A percentile compares a stretch with the other conserved stretches of the same genome.
These are phyloP conservation scores for Mortierella sp. DNA, from an alignment of 371 early-diverging fungal genomes.

Conservation along the genomic window DNA sequence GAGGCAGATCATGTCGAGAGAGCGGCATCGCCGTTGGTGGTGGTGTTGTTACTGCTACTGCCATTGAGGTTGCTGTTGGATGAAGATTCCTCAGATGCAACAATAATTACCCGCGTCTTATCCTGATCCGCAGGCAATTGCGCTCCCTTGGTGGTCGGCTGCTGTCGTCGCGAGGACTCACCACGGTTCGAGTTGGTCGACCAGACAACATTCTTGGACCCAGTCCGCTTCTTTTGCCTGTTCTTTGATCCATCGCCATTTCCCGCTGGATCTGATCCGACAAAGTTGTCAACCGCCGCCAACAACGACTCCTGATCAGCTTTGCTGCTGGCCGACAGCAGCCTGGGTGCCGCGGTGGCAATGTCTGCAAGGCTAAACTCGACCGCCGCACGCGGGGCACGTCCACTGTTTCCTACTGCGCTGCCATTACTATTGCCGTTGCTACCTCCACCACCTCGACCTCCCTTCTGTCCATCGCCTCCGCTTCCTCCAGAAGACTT, in stretches of 20 bases:
- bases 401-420: slow-evolving; percentile 7
- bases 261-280: slow-evolving; percentile 14
- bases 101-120: slow-evolving; percentile 29
- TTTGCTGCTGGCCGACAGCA: slow-evolving; percentile 11
- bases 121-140: slow-evolving; percentile 9
- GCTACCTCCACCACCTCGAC: slow-evolving; percentile 22
- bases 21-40: not conserved
- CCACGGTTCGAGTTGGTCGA: slow-evolving; percentile 58
- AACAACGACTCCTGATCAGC: not conserved
- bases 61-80: not conserved
- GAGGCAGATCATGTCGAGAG: not conserved
- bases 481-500: slow-evolving; percentile 27
- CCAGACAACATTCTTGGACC: slow-evolving; percentile 45
- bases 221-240: slow-evolving; percentile 23
- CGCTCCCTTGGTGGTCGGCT: not conserved
- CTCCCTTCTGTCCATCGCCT: slow-evolving; percentile 23
- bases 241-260: slow-evolving; percentile 13
- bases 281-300: not conserved
- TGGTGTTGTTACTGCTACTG: not conserved
- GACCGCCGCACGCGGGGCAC: slow-evolving; percentile 39
- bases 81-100: slow-evolving; percentile 13
- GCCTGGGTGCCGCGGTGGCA: slow-evolving; percentile 42
- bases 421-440: slow-evolving; percentile 2
- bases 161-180: slow-evolving; percentile 37
- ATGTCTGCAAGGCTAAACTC: slow-evolving; percentile 53